Conservation (phyloP, 768 basidiomycete genomes). For the Naganishia vaughanmartiniae region DNA sequence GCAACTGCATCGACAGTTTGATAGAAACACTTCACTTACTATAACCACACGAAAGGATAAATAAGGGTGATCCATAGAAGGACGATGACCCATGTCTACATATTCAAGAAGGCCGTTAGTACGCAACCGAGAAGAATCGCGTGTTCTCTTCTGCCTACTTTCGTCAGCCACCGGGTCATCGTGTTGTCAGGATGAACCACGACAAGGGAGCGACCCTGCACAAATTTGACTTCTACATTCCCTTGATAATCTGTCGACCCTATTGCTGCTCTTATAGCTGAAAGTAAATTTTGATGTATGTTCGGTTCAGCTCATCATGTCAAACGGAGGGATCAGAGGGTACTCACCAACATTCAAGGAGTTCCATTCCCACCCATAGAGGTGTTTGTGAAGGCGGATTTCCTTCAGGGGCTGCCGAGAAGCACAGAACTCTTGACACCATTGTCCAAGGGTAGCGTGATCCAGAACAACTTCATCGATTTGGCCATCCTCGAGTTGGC, state of each 20-base stretch:
- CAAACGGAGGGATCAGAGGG: neutral
- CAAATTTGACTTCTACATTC: neutral
- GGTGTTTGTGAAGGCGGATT: neutral
- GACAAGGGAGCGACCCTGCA: neutral
- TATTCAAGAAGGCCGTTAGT: neutral
- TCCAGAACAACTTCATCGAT: neutral
- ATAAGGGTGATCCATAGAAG: slow-evolving; percentile 11
- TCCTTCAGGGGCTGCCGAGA: slow-evolving; percentile 3
- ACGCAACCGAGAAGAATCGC: neutral
- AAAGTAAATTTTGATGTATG: neutral
- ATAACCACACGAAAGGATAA: slow-evolving; percentile 11
- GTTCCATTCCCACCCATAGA: slow-evolving; percentile 6
- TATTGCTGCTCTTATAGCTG: slow-evolving; percentile 18
- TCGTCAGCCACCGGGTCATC: slow-evolving; percentile 2
- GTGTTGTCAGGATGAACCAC: neutral
- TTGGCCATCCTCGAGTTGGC: neutral
- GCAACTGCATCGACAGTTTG: neutral
- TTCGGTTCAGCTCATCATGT: no score
- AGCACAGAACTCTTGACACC: slow-evolving; percentile 13
- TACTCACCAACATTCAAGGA: slow-evolving; percentile 7
- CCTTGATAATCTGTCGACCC: slow-evolving; percentile 22
- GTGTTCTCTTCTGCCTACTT: neutral
- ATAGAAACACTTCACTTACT: neutral
- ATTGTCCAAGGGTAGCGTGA: neutral
- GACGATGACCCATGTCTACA: slow-evolving; percentile 3